Evolutionary conservation across 495 filamentous ascomycete species (phyloP).

Genomic region (Parathielavia appendiculata): DNA sequence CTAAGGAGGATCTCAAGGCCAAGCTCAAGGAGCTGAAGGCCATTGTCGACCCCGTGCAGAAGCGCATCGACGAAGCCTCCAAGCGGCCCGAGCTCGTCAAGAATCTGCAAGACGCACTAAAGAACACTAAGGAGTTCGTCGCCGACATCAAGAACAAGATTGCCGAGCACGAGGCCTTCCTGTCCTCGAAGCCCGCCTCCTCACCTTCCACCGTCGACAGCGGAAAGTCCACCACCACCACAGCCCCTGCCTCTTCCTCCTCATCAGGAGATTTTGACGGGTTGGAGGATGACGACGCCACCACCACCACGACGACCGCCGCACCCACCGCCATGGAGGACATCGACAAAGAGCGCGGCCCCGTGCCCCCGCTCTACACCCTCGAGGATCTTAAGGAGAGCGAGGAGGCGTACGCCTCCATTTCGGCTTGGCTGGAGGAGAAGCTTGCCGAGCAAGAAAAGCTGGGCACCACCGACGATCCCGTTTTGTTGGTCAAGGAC

Average conservation of each 20-base stretch:
- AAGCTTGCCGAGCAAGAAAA: slow-evolving; percentile 62
- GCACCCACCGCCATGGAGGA: slow-evolving; percentile 34
- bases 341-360: slow-evolving; percentile 37
- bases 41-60: slow-evolving; percentile 63
- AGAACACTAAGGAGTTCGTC: slow-evolving; percentile 48
- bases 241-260: slow-evolving; percentile 40
- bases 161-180: slow-evolving; percentile 44
- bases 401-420: slow-evolving; percentile 42
- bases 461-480: slow-evolving; percentile 62
- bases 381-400: slow-evolving; percentile 57
- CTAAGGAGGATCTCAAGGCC: slow-evolving; percentile 61
- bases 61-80: slow-evolving; percentile 60
- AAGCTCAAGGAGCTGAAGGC: slow-evolving; percentile 67
- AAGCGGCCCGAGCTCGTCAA: slow-evolving; percentile 62
- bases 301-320: slow-evolving; percentile 36
- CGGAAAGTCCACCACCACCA: slow-evolving; percentile 35
- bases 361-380: slow-evolving; percentile 52
- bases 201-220: slow-evolving; percentile 32
- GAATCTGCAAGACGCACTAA: slow-evolving; percentile 56
- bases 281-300: slow-evolving; percentile 52
- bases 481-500: slow-evolving; percentile 63
- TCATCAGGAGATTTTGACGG: slow-evolving; percentile 51
- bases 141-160: slow-evolving; percentile 48
- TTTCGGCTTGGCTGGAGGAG: slow-evolving; percentile 61
- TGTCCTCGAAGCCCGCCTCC: slow-evolving; percentile 39